Percentiles rank a stretch among this genome's conserved stretches.
Evolutionary conservation across 441 rosid genomes (phyloP).

Genomic region (Geranium incanum): DNA sequence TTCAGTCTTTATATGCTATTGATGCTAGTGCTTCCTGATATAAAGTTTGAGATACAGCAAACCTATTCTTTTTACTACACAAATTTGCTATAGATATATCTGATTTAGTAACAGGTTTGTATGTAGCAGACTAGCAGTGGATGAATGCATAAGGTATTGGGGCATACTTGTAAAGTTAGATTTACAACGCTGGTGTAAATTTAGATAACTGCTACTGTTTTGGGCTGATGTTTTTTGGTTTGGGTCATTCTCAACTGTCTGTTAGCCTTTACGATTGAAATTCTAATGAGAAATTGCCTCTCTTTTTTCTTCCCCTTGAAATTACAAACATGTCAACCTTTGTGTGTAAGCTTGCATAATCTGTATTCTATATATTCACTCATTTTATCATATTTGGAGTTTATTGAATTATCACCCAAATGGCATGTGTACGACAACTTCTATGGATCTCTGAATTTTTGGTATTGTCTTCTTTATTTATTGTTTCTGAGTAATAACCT

Average conservation of each 20-base stretch:
- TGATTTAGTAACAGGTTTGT: too few relatives aligned
- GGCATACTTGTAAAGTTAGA: neutral
- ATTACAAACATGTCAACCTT: neutral
- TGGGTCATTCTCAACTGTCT: neutral
- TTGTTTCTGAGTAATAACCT: neutral
- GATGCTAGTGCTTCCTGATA: too few relatives aligned
- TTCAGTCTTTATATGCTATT: too few relatives aligned
- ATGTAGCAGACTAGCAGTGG: neutral
- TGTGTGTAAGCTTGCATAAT: neutral
- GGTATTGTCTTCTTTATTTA: neutral
- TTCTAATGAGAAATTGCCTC: neutral
- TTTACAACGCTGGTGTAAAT: too few relatives aligned
- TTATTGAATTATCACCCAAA: neutral
- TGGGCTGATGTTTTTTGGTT: neutral
- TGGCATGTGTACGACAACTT: neutral
- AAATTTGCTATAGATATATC: neutral
- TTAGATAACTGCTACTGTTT: neutral
- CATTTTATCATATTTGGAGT: neutral
- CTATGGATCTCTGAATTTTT: neutral
- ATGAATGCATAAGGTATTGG: neutral
- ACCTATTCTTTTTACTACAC: neutral
- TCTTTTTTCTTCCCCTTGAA: neutral
- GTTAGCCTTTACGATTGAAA: neutral
- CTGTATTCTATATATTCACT: neutral
- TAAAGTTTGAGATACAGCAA: neutral